Percentiles rank a stretch among this genome's conserved stretches.
Evolutionary conservation across 768 basidiomycete species (phyloP).

Genomic region (Suillus hirtellus): DNA sequence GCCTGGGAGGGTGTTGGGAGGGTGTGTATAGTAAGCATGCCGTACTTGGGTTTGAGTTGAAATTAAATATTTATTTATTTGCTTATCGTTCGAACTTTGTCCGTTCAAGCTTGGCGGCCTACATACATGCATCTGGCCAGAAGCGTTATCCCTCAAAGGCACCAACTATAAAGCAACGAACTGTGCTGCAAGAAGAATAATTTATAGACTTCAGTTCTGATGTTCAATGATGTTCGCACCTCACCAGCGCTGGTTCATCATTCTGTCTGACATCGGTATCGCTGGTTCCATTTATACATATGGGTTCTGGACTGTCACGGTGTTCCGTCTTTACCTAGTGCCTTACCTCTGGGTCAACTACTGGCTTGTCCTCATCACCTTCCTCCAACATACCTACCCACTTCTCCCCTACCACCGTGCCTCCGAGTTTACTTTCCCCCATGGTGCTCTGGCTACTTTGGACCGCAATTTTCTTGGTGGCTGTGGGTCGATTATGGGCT

Average conservation of each 20-base stretch:
- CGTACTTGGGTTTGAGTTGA: too few relatives aligned
- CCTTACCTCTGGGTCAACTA: slow-evolving; percentile 95
- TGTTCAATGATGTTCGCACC: slow-evolving; percentile 77
- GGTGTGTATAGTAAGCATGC: too few relatives aligned
- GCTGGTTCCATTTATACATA: slow-evolving; percentile 52
- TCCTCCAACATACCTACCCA: slow-evolving; percentile 98
- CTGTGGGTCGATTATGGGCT: slow-evolving; percentile 75
- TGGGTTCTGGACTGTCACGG: slow-evolving; percentile 69
- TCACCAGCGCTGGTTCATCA: slow-evolving; percentile 72
- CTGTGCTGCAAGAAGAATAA: background rate
- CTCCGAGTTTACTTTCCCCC: slow-evolving; percentile 86
- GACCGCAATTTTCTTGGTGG: slow-evolving; percentile 81
- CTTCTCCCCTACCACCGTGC: slow-evolving; percentile 92
- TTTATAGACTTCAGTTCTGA: slow-evolving; percentile 70
- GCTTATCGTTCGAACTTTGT: too few relatives aligned
- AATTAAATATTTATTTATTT: too few relatives aligned
- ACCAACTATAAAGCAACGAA: slow-evolving; percentile 60
- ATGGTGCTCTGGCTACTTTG: slow-evolving; percentile 90
- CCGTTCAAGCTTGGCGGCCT: slow-evolving; percentile 61
- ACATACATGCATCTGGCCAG: slow-evolving; percentile 90
- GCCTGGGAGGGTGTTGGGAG: too few relatives aligned
- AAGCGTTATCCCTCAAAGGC: slow-evolving; percentile 74
- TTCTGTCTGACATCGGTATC: slow-evolving; percentile 85
- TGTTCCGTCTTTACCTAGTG: slow-evolving; percentile 78
- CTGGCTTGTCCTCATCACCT: slow-evolving; percentile 96